Evolutionary conservation across 257 asterid genomes (phyloP).

Genomic region (Cinchona pubescens): DNA sequence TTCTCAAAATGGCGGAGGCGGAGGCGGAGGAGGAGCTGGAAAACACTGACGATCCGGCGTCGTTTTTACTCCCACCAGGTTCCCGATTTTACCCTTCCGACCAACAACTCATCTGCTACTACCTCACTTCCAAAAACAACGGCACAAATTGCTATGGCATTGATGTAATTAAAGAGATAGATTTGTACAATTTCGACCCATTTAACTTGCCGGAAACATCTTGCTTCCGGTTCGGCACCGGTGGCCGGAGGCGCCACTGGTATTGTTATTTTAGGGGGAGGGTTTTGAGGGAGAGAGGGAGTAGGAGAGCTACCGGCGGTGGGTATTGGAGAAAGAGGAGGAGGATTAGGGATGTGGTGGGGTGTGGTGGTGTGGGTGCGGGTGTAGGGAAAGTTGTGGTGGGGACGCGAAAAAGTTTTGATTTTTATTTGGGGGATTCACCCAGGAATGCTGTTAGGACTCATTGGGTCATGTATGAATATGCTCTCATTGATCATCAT

Average conservation of each 20-base stretch:
- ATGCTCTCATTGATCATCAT: conserved; percentile 26
- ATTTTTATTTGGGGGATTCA: conserved; percentile 32
- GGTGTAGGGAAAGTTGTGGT: conserved; percentile 31
- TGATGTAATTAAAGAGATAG: conserved; percentile 35
- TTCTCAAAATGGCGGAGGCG: conserved; percentile 26
- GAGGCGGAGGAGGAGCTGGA: not conserved
- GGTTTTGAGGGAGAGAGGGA: conserved; percentile 21
- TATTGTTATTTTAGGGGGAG: conserved; percentile 33
- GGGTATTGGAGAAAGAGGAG: conserved; percentile 42
- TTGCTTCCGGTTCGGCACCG: conserved; percentile 36
- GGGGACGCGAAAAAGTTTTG: conserved; percentile 38
- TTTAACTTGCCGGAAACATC: conserved; percentile 30
- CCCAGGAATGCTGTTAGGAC: conserved; percentile 28
- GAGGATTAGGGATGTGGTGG: conserved; percentile 29
- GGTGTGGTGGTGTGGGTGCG: conserved; percentile 19
- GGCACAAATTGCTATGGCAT: conserved; percentile 8
- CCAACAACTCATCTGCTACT: conserved; percentile 33
- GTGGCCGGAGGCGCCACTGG: conserved; percentile 39
- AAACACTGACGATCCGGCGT: conserved; percentile 1
- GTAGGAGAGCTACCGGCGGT: conserved; percentile 28
- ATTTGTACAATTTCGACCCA: conserved; percentile 37
- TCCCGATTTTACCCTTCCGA: conserved; percentile 41
- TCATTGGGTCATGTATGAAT: conserved; percentile 43
- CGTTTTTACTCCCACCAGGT: conserved; percentile 33
- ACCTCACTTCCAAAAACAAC: conserved; percentile 33